These are phyloP conservation scores for Monosporascus sp. DNA, from an alignment of 2,329 filamentous ascomycete genomes.

Conservation along the genomic window DNA sequence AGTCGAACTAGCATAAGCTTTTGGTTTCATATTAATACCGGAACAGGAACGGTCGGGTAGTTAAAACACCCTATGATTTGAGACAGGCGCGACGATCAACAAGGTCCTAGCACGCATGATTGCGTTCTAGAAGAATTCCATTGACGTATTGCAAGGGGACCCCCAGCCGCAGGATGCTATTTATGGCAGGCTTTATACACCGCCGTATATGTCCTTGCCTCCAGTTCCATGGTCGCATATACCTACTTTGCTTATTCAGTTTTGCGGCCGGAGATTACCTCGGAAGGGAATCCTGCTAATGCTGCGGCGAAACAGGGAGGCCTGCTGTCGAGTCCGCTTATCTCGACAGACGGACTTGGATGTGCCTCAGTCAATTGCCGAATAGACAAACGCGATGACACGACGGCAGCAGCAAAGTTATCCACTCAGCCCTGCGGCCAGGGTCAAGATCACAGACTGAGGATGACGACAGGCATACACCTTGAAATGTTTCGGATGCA, in stretches of 20 bases:
- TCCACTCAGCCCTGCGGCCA: not conserved
- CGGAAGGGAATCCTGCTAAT: not conserved
- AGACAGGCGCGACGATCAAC: not conserved
- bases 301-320: not conserved
- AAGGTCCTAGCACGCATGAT: not conserved
- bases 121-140: not conserved
- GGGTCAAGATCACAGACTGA: not conserved
- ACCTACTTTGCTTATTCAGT: not conserved
- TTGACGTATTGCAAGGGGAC: not conserved
- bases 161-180: not conserved
- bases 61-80: not conserved
- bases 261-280: not conserved
- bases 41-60: not conserved
- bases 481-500: not conserved
- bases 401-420: not conserved
- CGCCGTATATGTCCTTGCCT: not conserved
- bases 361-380: not conserved
- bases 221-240: not conserved
- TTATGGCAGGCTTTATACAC: not conserved
- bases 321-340: not conserved
- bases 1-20: not conserved
- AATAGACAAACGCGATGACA: not conserved
- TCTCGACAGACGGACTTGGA: not conserved
- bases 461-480: not conserved
- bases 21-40: not conserved